Conservation (phyloP, 768 basidiomycete genomes). For the Lentinula sp. region DNA sequence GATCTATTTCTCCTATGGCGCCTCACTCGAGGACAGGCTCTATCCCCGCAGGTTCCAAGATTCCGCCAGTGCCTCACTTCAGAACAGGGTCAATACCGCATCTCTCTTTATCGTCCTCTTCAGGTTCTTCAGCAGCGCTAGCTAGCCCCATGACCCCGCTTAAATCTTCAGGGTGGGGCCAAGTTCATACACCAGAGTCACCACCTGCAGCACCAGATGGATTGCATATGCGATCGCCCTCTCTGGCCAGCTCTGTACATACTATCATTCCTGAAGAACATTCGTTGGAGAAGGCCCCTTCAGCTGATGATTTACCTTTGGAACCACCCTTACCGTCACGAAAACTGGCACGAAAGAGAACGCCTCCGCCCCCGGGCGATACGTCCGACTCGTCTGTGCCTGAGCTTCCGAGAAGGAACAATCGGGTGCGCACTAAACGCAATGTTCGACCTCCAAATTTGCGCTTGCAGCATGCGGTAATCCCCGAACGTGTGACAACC, state of each 20-base stretch:
- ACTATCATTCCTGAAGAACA: conserved; percentile 18
- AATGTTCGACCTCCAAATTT: conserved; percentile 42
- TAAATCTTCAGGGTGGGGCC: conserved; percentile 23
- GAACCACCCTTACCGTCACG: conserved; percentile 19
- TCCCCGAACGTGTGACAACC: conserved; percentile 20
- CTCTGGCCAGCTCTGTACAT: conserved; percentile 16
- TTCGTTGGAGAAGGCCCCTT: background rate
- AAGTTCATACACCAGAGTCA: conserved; percentile 28
- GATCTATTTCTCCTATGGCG: conserved; percentile 70
- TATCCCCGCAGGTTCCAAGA: conserved; percentile 16
- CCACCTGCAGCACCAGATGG: conserved; percentile 28
- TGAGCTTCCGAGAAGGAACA: conserved; percentile 24
- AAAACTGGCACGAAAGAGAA: conserved; percentile 31
- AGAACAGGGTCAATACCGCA: conserved; percentile 17
- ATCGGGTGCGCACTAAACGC: conserved; percentile 51
- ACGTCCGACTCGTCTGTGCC: conserved; percentile 46
- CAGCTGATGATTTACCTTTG: conserved; percentile 9
- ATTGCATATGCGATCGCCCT: conserved; percentile 33
- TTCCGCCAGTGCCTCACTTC: conserved; percentile 31
- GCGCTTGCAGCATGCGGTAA: conserved; percentile 29
- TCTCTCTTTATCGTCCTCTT: conserved; percentile 3
- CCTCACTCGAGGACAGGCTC: conserved; percentile 30
- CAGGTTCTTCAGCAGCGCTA: conserved; percentile 4
- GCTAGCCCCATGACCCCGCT: conserved; percentile 13
- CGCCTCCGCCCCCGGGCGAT: conserved; percentile 30